Evolutionary conservation across 371 early-diverging fungal genomes (phyloP).

Genomic region (Funneliformis caledonium): DNA sequence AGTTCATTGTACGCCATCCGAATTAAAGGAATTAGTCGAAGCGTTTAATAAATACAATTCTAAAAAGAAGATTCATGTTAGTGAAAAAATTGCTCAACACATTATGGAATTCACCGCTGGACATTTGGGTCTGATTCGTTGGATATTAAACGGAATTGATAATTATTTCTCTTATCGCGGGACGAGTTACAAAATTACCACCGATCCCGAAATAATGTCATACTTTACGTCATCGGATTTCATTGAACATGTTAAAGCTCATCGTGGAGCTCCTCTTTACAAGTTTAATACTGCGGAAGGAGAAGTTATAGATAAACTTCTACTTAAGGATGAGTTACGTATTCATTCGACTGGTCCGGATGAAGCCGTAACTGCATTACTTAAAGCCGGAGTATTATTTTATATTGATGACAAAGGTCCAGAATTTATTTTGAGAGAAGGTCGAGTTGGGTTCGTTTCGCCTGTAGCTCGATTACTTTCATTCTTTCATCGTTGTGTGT

Average conservation of each 20-base stretch:
- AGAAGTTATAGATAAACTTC: constrained; percentile 26
- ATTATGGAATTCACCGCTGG: constrained; percentile 37
- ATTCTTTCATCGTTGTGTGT: constrained; percentile 33
- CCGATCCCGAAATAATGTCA: constrained; percentile 27
- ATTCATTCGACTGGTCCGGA: constrained; percentile 12
- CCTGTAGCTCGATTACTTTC: constrained; percentile 13
- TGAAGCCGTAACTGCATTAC: constrained; percentile 11
- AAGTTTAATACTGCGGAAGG: constrained; percentile 26
- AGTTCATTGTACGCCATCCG: constrained; percentile 8
- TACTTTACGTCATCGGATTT: constrained; percentile 28
- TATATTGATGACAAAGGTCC: constrained; percentile 36
- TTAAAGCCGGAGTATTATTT: constrained; percentile 27
- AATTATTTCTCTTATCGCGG: constrained; percentile 37
- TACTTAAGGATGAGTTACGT: constrained; percentile 11
- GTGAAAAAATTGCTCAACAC: constrained; percentile 27
- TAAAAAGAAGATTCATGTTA: constrained; percentile 31
- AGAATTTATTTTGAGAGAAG: constrained; percentile 19
- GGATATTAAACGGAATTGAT: constrained; percentile 37
- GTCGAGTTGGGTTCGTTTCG: constrained; percentile 26
- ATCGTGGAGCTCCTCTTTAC: constrained; percentile 34
- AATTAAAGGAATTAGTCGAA: constrained; percentile 25
- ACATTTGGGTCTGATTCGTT: constrained; percentile 26
- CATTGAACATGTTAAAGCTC: constrained; percentile 36
- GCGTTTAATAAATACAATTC: constrained; percentile 28
- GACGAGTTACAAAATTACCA: constrained; percentile 25